Conservation (phyloP, 352 stramenopile species). For the Phytopythium boreale region DNA sequence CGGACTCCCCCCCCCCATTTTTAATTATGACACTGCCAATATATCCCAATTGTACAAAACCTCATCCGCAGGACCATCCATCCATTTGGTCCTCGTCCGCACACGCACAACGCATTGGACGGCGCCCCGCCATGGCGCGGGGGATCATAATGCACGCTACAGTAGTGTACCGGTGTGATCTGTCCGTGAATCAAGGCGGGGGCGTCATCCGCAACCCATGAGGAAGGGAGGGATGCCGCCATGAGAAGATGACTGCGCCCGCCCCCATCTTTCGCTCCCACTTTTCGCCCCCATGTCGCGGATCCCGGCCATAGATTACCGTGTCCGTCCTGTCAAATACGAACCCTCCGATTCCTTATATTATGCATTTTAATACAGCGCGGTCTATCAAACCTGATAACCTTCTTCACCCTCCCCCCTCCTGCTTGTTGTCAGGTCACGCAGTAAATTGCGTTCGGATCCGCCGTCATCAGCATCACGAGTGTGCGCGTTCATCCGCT, state of each 20-base stretch:
- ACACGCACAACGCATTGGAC: no score
- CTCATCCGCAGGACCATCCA: neutral
- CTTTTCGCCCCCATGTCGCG: neutral
- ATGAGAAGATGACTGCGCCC: no score
- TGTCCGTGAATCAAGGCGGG: no score
- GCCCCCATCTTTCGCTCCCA: neutral
- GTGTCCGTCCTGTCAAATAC: neutral
- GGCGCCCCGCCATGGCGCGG: no score
- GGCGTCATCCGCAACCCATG: neutral
- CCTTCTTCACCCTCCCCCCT: neutral
- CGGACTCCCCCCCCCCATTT: neutral
- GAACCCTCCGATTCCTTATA: neutral
- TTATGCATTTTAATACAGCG: neutral
- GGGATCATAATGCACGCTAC: no score
- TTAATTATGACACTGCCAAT: constrained; percentile 1
- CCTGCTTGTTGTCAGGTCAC: neutral
- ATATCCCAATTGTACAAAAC: neutral
- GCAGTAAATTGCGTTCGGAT: neutral
- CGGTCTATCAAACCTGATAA: neutral
- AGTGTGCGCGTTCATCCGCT: no score
- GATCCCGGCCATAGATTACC: neutral
- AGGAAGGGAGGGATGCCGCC: neutral
- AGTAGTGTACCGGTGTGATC: no score
- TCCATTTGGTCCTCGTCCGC: neutral
- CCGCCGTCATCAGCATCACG: neutral